Evolutionary conservation across 371 early-diverging fungal species (phyloP), one percentile per base, ranked within the genome.

Genomic region (Mortierella sp.): DNA sequence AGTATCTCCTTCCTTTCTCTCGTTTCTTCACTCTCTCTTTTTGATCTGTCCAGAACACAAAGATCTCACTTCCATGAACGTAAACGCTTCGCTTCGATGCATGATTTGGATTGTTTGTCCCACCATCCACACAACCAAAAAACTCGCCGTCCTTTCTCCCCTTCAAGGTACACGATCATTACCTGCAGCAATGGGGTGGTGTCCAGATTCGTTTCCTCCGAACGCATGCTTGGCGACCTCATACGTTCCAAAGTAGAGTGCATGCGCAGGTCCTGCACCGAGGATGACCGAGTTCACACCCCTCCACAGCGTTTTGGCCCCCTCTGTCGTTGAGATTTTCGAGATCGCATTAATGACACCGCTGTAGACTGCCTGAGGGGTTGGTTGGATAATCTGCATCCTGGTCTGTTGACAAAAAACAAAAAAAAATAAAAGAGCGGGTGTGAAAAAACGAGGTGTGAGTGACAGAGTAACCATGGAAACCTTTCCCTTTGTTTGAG

Each of bases 221-320:
- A 95, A 89, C 3, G 83, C 47, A 26, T 87, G 87, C 83, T 96
- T 98, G 59, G 89, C 91, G 30, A 90, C 85, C 66, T 98, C 98
- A 79, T 98, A 98, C 2, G 94, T 91, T 13, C 94, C 95, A 86
- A 97, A 98, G 72, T 96, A 95, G 26, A 98, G 82, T 0, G 98
- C 98, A 71, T 98, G 98, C 2, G 98, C 93, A 4, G 98, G 98
- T 0, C 98, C 98, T 1, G 97, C 96, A 8, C 97, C 97, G 61
- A 96, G 59, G 3, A 96, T 86, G 10, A 97, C 95, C 5, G 95
- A 95, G 71, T 86, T 89, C 14, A 97, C 94, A 21, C 98, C 98
- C 43, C 96, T 84, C 96, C 96, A 98, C 51, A 98, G 85, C 14
- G 94, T 79, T 28, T 78, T 72, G 8, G 86, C 81, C 5, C 94